Base-by-base conservation (phyloP, 208 protist species). In the Spongospora subterranea region DNA sequence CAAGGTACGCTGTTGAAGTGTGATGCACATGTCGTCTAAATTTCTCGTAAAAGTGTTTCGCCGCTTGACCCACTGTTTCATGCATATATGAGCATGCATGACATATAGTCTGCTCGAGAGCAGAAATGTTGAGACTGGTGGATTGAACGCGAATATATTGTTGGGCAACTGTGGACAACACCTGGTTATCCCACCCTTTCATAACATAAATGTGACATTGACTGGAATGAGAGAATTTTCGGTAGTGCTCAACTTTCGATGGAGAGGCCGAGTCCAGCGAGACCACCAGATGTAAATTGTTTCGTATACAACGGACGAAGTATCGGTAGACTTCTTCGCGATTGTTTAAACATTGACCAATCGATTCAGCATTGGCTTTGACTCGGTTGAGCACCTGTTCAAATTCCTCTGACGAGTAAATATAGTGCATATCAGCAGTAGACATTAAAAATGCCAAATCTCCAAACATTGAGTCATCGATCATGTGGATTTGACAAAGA, bases 201-300 rank as follows among this genome's bases (percentile, higher is more conserved):
- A 98, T 98, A 97, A 97, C 98, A 93, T 99, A 97, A 90, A 99
- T 98, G 29, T 97, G 98, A 94, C 97, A 98, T 93, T 97, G 98
- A 93, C 98, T 98, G 77, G 99, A 96, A 98, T 97, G 92, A 97
- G 96, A 64, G 96, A 95, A 46, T 97, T 96, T 11, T 97, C 97
- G 38, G 98, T 95, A 11, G 98, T 97, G 35, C 96, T 98, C 95
- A 99, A 97, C 24, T 29, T 29, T 29, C 50, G 24, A 24, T 29
- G 50, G 50, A 24, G 50, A 60, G 50, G 6, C 50, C 24, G 50
- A 24, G 50, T 60, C 24, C 24, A 60, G 24, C 46, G 95, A 94
- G 39, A 99, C 89, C 11, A 99, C 97, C 38, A 98, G 94, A 92
- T 99, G 97, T 24, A 99, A 93, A 90, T 98, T 97, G 45, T 97